Conservation (phyloP, 1,284 basidiomycete species). For the Trametes sp. region DNA sequence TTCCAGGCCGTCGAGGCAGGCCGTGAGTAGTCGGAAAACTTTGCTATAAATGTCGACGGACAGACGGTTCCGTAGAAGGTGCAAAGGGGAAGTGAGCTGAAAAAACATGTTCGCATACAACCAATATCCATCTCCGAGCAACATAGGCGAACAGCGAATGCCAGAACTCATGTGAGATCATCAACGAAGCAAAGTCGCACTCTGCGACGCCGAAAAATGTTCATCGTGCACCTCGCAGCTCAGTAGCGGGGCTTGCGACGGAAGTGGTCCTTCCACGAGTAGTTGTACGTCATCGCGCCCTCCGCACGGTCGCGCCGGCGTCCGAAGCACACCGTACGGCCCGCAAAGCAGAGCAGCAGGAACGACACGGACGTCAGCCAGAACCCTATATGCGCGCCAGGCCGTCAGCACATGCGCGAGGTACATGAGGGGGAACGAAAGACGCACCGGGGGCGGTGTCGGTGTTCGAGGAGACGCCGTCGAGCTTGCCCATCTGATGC, state of each 20-base stretch:
- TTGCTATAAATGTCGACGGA: too few species aligned
- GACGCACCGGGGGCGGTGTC: slow-evolving; percentile 65
- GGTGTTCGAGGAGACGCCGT: slow-evolving; percentile 51
- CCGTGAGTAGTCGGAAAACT: too few species aligned
- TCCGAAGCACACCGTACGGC: slow-evolving; percentile 74
- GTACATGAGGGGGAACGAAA: not conserved
- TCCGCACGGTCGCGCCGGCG: slow-evolving; percentile 51
- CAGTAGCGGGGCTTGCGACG: slow-evolving; percentile 20
- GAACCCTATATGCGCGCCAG: slow-evolving; percentile 54
- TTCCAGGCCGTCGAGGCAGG: too few species aligned
- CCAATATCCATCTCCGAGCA: too few species aligned
- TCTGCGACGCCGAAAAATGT: too few species aligned
- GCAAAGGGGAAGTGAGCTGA: too few species aligned
- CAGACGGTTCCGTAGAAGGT: too few species aligned
- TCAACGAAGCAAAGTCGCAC: too few species aligned
- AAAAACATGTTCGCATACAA: too few species aligned
- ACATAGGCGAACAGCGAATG: too few species aligned
- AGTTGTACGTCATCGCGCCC: slow-evolving; percentile 36
- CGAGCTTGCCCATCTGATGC: slow-evolving; percentile 59
- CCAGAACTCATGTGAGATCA: too few species aligned
- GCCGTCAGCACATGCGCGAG: slow-evolving; percentile 8
- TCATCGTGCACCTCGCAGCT: not conserved
- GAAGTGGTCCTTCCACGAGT: slow-evolving; percentile 38
- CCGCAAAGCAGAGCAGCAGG: slow-evolving; percentile 67
- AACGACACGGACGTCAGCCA: slow-evolving; percentile 79